phyloP scores from a whole-genome alignment of 805 yeast genomes.

The Sugiyamaella lignohabitans region DNA sequence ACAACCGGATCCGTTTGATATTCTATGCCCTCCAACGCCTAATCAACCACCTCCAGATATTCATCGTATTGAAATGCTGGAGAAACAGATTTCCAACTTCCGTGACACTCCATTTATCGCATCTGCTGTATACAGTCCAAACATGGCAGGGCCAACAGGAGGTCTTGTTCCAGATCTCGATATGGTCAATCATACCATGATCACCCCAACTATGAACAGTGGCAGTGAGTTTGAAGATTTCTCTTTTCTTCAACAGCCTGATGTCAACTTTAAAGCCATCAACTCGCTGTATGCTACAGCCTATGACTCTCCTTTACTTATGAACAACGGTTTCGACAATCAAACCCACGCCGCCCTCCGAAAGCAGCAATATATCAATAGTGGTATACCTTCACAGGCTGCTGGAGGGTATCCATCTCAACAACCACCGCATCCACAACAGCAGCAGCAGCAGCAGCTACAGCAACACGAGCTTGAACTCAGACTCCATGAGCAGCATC shows the following conservation, averaged over 20 bases:
- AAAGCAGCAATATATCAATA: neutral
- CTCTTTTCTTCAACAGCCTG: neutral
- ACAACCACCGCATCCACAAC: neutral
- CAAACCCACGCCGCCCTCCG: neutral
- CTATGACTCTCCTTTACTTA: constrained; percentile 4
- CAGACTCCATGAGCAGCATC: neutral
- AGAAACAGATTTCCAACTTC: constrained; percentile 7
- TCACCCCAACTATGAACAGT: too few species aligned
- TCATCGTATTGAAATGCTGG: constrained; percentile 8
- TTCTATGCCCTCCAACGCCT: constrained; percentile 14
- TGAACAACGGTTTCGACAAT: neutral
- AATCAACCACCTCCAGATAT: constrained; percentile 11
- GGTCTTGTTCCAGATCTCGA: too few species aligned
- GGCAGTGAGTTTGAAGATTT: neutral
- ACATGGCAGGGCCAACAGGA: neutral
- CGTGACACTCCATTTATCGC: constrained; percentile 13
- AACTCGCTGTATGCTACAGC: neutral
- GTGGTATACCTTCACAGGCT: neutral
- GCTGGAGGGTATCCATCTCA: neutral
- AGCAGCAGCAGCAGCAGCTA: neutral
- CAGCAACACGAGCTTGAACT: neutral
- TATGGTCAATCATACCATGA: too few species aligned
- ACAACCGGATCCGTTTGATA: neutral
- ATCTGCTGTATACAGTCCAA: constrained; percentile 9
- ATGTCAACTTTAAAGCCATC: too few species aligned